These are phyloP conservation scores for Fibroporia radiculosa DNA, from an alignment of 768 basidiomycete genomes.

Conservation along the genomic window DNA sequence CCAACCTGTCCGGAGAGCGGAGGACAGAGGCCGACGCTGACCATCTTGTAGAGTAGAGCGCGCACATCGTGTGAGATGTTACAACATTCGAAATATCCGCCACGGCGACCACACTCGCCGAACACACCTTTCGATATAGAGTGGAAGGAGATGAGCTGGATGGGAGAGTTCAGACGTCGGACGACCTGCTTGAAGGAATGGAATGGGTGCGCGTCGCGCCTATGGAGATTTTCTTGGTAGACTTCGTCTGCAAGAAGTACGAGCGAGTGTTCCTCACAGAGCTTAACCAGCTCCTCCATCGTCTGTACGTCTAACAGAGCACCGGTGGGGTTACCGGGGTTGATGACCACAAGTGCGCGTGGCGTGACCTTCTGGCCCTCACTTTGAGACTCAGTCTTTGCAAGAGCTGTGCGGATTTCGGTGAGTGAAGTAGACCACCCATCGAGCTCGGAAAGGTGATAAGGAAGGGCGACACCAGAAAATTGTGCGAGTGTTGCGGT, in stretches of 20 bases:
- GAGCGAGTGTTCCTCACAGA: slow-evolving; percentile 80
- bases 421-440: slow-evolving; percentile 77
- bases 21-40: slow-evolving; percentile 83
- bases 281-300: slow-evolving; percentile 66
- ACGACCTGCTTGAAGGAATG: slow-evolving; percentile 91
- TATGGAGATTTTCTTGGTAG: slow-evolving; percentile 93
- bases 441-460: slow-evolving; percentile 76
- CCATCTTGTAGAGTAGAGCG: slow-evolving; percentile 95
- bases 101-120: slow-evolving; percentile 95
- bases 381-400: slow-evolving; percentile 44
- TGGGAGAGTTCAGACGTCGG: slow-evolving; percentile 50
- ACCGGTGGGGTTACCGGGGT: slow-evolving; percentile 97
- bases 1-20: slow-evolving; percentile 88
- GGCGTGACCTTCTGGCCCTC: slow-evolving; percentile 45
- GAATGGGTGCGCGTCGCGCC: slow-evolving; percentile 61
- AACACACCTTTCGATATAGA: slow-evolving; percentile 94
- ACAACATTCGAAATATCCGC: slow-evolving; percentile 91
- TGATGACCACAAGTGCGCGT: slow-evolving; percentile 93
- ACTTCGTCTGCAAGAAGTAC: slow-evolving; percentile 96
- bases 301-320: slow-evolving; percentile 66
- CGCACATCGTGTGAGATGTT: slow-evolving; percentile 74
- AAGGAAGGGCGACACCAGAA: slow-evolving; percentile 75
- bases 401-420: slow-evolving; percentile 60
- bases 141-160: slow-evolving; percentile 92
- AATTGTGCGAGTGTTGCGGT: slow-evolving; percentile 89